Percentiles rank a stretch among this genome's conserved stretches.
Evolutionary conservation across 495 filamentous ascomycete species (phyloP).

Genomic region (Penicillium chermesinum): DNA sequence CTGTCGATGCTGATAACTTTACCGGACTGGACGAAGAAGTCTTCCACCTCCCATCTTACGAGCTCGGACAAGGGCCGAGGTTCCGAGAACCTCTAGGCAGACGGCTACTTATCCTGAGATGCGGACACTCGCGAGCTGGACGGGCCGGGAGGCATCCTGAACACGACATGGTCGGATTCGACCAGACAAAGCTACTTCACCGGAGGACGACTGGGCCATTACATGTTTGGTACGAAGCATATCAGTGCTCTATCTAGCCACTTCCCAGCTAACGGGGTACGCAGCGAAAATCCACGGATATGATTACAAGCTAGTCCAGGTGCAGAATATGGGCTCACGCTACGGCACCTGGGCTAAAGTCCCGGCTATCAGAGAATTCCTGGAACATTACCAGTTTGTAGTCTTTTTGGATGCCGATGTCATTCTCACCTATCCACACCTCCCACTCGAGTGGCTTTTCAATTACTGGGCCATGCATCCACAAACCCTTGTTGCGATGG

Average conservation of each 20-base stretch:
- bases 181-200: slow-evolving; percentile 16
- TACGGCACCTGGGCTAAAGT: slow-evolving; percentile 48
- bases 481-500: slow-evolving; percentile 40
- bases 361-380: slow-evolving; percentile 38
- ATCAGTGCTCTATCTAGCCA: no score
- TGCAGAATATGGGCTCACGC: slow-evolving; percentile 9
- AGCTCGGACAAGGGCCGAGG: background rate
- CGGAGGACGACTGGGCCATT: slow-evolving; percentile 37
- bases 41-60: background rate
- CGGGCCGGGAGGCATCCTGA: slow-evolving; percentile 25
- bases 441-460: slow-evolving; percentile 51
- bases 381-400: slow-evolving; percentile 43
- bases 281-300: slow-evolving; percentile 48
- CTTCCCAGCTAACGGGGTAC: background rate
- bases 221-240: slow-evolving; percentile 26
- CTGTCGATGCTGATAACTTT: slow-evolving; percentile 3
- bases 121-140: slow-evolving; percentile 33
- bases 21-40: background rate
- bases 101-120: slow-evolving; percentile 35
- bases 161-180: slow-evolving; percentile 13
- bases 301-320: slow-evolving; percentile 46
- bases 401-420: slow-evolving; percentile 49
- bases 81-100: slow-evolving; percentile 25
- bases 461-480: slow-evolving; percentile 47
- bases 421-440: slow-evolving; percentile 42